These are phyloP conservation scores for Phoma sp. DNA, from an alignment of 2,329 filamentous ascomycete genomes.

Conservation along the genomic window DNA sequence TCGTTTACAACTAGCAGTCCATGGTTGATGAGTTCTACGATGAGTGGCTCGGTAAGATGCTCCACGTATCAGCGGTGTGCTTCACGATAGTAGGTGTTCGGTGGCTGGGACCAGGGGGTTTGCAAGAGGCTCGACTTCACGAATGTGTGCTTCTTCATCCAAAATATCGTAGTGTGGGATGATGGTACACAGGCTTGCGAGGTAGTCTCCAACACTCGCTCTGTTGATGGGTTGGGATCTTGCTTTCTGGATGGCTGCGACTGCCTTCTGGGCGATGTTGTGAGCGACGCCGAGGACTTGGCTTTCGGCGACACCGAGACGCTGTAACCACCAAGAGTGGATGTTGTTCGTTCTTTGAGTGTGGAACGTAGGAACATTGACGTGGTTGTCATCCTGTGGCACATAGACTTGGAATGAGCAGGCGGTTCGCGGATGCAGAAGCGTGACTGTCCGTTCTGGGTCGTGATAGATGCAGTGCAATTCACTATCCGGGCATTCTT, in stretches of 20 bases:
- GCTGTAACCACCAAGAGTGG: neutral
- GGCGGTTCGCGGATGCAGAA: neutral
- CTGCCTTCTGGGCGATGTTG: neutral
- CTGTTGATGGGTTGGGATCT: neutral
- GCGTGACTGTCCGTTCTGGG: neutral
- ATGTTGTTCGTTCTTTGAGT: neutral
- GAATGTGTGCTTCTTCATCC: constrained; percentile 1
- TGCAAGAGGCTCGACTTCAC: neutral
- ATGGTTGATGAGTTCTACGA: neutral
- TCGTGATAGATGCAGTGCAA: constrained; percentile 4
- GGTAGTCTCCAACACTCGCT: neutral
- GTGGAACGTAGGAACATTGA: neutral
- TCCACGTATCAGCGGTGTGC: neutral
- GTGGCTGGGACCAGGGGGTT: neutral
- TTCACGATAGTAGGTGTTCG: neutral
- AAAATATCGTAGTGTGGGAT: neutral
- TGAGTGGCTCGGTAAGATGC: neutral
- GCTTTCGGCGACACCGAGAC: neutral
- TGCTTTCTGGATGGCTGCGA: neutral
- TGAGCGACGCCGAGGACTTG: neutral
- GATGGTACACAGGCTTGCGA: neutral
- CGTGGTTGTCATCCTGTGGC: neutral
- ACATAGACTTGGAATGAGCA: neutral
- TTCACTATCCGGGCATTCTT: constrained; percentile 2
- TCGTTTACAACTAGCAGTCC: neutral